Evolutionary conservation across 331 rosid species (phyloP).

Genomic region (Cydonia oblonga): DNA sequence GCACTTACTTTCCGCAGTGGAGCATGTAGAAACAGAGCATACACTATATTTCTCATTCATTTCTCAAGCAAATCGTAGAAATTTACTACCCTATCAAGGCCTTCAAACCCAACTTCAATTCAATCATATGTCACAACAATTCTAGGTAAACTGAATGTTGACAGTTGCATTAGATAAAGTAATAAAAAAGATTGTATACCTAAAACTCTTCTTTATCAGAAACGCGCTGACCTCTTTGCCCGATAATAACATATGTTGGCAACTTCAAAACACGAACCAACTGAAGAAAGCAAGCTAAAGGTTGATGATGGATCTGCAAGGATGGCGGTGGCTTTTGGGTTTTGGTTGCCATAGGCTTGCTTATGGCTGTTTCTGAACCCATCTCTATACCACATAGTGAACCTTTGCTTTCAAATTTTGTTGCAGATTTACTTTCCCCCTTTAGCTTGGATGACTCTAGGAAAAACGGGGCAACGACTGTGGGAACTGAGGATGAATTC

Average conservation of each 20-base stretch:
- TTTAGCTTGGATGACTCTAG: constrained; percentile 50
- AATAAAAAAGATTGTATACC: constrained; percentile 24
- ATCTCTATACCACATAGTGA: constrained; percentile 36
- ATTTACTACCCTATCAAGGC: neutral
- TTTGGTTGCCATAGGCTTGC: constrained; percentile 25
- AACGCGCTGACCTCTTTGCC: constrained; percentile 26
- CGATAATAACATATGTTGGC: constrained; percentile 48
- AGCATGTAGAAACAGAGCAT: no score
- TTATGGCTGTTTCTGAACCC: constrained; percentile 49
- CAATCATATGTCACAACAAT: neutral
- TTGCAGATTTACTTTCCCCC: constrained; percentile 30
- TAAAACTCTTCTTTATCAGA: constrained; percentile 32
- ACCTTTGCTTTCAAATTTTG: constrained; percentile 16
- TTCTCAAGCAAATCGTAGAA: neutral
- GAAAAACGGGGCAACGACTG: constrained; percentile 26
- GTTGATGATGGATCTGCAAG: constrained; percentile 41
- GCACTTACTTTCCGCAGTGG: no score
- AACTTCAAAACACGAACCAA: constrained; percentile 40
- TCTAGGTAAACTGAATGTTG: neutral
- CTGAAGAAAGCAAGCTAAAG: constrained; percentile 59
- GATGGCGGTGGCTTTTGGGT: constrained; percentile 41
- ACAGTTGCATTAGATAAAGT: neutral
- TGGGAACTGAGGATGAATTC: constrained; percentile 29
- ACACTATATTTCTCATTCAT: neutral
- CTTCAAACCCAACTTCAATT: neutral